phyloP scores from a whole-genome alignment of 371 early-diverging fungal species.

The Chytridium lagenaria region DNA sequence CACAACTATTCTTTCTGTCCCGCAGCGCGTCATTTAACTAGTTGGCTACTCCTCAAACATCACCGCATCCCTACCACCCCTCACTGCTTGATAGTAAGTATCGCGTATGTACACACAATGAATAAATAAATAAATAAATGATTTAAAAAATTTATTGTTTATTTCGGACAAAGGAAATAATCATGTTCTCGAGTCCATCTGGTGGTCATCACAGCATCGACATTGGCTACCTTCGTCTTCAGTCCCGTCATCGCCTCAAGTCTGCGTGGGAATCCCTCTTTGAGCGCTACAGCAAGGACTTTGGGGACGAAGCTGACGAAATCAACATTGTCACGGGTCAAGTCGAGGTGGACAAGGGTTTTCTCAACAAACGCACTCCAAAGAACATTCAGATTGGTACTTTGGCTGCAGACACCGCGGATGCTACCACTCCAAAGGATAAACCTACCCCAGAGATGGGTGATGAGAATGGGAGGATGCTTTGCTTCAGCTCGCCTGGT shows the following conservation, averaged over 20 bases:
- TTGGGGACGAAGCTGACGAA: conserved; percentile 38
- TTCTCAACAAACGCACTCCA: conserved; percentile 3
- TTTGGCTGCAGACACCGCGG: background rate
- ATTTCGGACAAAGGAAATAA: too few relatives aligned
- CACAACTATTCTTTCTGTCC: too few relatives aligned
- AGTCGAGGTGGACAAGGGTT: conserved; percentile 37
- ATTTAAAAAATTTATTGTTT: too few relatives aligned
- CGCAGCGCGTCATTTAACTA: too few relatives aligned
- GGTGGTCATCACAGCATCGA: background rate
- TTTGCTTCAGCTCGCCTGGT: too few relatives aligned
- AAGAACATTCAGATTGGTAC: conserved; percentile 28
- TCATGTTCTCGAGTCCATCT: background rate
- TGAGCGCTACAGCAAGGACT: conserved; percentile 34
- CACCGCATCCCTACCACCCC: too few relatives aligned
- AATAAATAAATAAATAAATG: too few relatives aligned
- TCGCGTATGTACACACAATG: too few relatives aligned
- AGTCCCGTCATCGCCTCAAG: conserved; percentile 25
- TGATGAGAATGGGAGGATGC: too few relatives aligned
- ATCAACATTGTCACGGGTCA: conserved; percentile 33
- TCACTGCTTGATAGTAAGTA: too few relatives aligned
- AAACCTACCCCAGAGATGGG: background rate
- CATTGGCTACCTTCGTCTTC: conserved; percentile 21
- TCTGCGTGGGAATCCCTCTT: conserved; percentile 35
- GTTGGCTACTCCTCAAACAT: too few relatives aligned
- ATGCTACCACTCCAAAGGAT: too few relatives aligned